Conservation (phyloP, 805 yeast species). For the Pichia exigua region DNA sequence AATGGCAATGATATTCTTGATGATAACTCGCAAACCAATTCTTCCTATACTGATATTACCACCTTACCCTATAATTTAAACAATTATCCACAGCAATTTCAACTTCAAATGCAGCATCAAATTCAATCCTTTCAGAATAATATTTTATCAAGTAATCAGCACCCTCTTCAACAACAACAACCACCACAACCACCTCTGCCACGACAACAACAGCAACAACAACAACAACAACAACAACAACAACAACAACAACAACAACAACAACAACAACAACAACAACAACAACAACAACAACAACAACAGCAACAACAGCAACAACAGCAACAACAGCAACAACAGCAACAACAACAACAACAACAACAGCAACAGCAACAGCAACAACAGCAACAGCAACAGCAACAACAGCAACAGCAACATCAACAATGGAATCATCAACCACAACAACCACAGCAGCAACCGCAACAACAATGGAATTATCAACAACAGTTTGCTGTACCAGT, state of each 20-base stretch:
- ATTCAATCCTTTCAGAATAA: too few relatives aligned
- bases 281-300: neutral
- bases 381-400: neutral
- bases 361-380: neutral
- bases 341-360: neutral
- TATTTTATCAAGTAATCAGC: neutral
- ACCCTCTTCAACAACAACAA: neutral
- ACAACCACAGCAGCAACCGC: neutral
- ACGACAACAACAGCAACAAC: neutral
- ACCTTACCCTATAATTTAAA: neutral
- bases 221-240: neutral
- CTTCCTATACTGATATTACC: neutral
- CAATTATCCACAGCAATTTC: neutral
- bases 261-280: neutral
- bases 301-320: neutral
- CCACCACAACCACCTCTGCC: too few relatives aligned
- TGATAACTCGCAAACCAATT: constrained; percentile 1
- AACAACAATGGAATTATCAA: neutral
- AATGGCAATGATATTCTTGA: neutral
- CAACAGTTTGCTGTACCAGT: neutral
- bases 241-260: neutral
- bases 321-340: neutral
- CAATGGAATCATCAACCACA: too few relatives aligned
- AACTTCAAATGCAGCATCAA: neutral
- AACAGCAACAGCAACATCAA: neutral